Evolutionary conservation across 352 stramenopile species (phyloP).

Genomic region (Phytophthora melonis): DNA sequence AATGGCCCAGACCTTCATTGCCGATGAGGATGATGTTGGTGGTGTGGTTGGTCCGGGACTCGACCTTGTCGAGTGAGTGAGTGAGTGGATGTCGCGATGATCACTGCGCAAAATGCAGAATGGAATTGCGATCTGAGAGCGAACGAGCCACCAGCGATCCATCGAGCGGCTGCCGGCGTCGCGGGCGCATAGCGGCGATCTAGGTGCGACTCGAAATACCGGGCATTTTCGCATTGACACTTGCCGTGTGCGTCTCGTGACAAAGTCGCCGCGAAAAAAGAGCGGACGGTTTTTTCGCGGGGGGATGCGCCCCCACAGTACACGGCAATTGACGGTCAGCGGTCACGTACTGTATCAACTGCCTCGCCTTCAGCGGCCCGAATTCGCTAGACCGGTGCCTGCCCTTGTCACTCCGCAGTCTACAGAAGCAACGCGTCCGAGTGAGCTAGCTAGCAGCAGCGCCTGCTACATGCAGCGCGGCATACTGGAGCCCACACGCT

Average conservation of each 20-base stretch:
- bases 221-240: background rate
- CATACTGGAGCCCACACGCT: background rate
- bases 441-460: background rate
- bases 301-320: background rate
- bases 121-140: background rate
- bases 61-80: slow-evolving; percentile 32
- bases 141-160: too few species aligned
- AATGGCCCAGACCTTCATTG: slow-evolving; percentile 35
- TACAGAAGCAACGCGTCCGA: background rate
- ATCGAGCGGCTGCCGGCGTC: background rate
- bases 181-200: slow-evolving; percentile 5
- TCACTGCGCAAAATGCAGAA: slow-evolving; percentile 27
- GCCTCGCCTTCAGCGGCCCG: background rate
- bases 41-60: slow-evolving; percentile 18
- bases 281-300: background rate
- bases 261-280: slow-evolving; percentile 1
- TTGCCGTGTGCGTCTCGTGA: background rate
- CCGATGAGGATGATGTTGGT: background rate
- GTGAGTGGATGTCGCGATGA: slow-evolving; percentile 9
- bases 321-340: background rate
- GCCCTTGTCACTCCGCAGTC: background rate
- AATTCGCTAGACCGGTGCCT: background rate
- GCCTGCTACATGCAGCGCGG: background rate
- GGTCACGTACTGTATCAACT: background rate
- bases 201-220: background rate